Evolutionary conservation across 106 monocot species (phyloP).

Genomic region (Phalaenopsis aphrodite): DNA sequence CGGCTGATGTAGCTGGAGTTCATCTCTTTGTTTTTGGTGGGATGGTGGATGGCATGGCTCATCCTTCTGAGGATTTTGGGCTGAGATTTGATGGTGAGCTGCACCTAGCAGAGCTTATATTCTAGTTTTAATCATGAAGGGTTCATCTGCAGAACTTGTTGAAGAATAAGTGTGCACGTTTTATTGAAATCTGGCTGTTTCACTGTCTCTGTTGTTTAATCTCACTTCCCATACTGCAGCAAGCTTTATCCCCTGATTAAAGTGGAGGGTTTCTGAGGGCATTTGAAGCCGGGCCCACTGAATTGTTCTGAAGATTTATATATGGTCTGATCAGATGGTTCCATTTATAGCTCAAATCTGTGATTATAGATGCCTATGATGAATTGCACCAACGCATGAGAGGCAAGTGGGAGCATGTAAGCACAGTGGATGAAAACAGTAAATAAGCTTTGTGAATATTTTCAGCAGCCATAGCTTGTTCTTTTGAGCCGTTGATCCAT

Average conservation of each 20-base stretch:
- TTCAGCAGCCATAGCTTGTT: no score
- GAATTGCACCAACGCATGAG: not conserved
- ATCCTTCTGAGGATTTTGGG: constrained; percentile 52
- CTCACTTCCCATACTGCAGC: no score
- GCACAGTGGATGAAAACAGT: no score
- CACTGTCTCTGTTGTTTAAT: not conserved
- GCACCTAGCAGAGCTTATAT: constrained; percentile 48
- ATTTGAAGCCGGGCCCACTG: no score
- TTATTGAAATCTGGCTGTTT: not conserved
- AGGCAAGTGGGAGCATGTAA: not conserved
- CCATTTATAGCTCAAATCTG: no score
- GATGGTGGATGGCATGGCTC: constrained; percentile 68
- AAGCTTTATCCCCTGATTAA: no score
- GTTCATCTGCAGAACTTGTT: not conserved
- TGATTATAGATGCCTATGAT: no score
- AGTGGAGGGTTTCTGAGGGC: no score
- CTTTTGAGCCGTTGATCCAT: no score
- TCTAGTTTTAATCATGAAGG: constrained; percentile 21
- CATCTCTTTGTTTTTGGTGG: constrained; percentile 69
- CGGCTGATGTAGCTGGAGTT: constrained; percentile 48
- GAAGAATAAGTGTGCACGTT: not conserved
- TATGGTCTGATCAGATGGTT: no score
- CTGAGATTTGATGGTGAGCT: constrained; percentile 72
- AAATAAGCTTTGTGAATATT: no score
- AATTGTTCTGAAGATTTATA: no score